phyloP scores from a whole-genome alignment of 805 yeast species.

The Scheffersomyces coipomensis region DNA sequence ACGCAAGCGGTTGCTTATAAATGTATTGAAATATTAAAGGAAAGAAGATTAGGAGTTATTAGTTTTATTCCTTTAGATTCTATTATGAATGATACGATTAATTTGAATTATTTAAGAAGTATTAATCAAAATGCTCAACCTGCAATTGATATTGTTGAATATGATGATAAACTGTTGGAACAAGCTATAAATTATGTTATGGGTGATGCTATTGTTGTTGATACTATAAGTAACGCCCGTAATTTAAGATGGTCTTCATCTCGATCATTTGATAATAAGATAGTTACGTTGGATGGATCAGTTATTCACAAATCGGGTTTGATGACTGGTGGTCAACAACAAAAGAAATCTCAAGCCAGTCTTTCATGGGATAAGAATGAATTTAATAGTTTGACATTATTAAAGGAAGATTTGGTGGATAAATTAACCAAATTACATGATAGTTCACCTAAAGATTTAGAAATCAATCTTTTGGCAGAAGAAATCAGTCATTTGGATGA shows the following conservation, averaged over 20 bases:
- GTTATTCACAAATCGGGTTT: conserved; percentile 81
- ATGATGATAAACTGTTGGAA: conserved; percentile 60
- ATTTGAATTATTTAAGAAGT: conserved; percentile 54
- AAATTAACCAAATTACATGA: conserved; percentile 50
- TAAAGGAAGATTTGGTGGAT: conserved; percentile 50
- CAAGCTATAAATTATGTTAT: conserved; percentile 79
- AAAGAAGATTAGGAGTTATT: conserved; percentile 80
- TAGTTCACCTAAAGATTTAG: conserved; percentile 51
- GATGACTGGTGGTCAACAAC: conserved; percentile 85
- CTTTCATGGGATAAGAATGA: conserved; percentile 74
- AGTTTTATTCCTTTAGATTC: conserved; percentile 88
- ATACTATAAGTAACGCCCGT: conserved; percentile 65
- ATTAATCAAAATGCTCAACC: conserved; percentile 57
- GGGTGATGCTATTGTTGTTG: conserved; percentile 78
- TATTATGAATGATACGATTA: conserved; percentile 51
- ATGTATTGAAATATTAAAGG: conserved; percentile 77
- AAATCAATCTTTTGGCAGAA: conserved; percentile 55
- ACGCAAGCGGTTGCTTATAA: conserved; percentile 63
- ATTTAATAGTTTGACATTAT: conserved; percentile 48
- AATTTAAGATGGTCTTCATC: conserved; percentile 62
- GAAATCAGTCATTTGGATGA: conserved; percentile 40
- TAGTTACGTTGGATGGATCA: conserved; percentile 82
- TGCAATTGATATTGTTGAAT: conserved; percentile 70
- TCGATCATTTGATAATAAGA: conserved; percentile 49
- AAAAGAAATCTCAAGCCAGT: conserved; percentile 35